Evolutionary conservation across 805 yeast species (phyloP).

Genomic region (Starmerella scarabaei): DNA sequence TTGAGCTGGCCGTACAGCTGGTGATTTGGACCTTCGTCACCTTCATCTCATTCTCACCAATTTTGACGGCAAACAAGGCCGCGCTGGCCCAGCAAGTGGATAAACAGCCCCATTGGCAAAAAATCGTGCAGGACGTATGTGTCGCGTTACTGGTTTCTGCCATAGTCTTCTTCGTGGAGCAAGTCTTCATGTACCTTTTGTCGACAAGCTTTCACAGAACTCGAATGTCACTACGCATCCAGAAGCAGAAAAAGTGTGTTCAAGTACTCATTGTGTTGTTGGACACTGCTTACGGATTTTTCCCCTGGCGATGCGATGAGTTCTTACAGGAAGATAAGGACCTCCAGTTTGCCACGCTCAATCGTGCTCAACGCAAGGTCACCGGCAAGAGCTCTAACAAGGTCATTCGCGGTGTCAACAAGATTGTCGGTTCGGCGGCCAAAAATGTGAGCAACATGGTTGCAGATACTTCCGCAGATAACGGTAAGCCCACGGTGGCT

Average conservation of each 20-base stretch:
- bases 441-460: conserved; percentile 15
- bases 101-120: conserved; percentile 27
- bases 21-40: conserved; percentile 28
- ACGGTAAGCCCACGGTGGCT: conserved; percentile 17
- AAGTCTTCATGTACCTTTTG: conserved; percentile 28
- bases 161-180: conserved; percentile 28
- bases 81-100: conserved; percentile 5
- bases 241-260: conserved; percentile 27
- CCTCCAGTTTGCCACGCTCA: conserved; percentile 22
- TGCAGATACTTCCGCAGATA: conserved; percentile 14
- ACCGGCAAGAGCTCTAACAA: neutral
- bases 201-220: conserved; percentile 31
- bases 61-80: conserved; percentile 24
- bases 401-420: conserved; percentile 21
- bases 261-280: conserved; percentile 24
- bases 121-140: conserved; percentile 25
- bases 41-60: conserved; percentile 29
- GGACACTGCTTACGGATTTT: conserved; percentile 25
- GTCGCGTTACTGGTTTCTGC: conserved; percentile 30
- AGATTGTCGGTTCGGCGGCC: conserved; percentile 24
- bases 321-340: conserved; percentile 28
- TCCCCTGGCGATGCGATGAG: conserved; percentile 27
- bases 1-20: conserved; percentile 27
- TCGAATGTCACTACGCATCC: conserved; percentile 29
- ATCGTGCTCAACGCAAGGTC: conserved; percentile 13